Base-by-base conservation (phyloP, 2,329 filamentous ascomycete genomes). In the Cercospora citrullina region DNA sequence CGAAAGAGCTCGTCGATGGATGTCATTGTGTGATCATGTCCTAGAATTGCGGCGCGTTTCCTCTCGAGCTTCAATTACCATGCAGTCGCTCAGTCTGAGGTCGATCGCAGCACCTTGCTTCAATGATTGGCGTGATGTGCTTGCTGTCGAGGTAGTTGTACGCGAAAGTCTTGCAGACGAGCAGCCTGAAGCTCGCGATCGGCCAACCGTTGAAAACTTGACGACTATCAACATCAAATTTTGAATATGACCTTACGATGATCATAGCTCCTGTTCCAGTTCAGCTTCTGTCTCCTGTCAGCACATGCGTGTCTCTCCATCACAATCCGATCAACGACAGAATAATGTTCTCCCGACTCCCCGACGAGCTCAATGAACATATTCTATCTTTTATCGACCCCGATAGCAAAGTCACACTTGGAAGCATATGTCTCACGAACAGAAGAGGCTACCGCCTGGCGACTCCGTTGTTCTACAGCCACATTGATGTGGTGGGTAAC, bases 1-100 rank as follows among this genome's bases (percentile, higher is more conserved):
- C 87, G 88, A 80, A 89, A 89, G 16, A 89, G 83, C 55, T 89
- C 86, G 75, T 89, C 86, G 71, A 89, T 84, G 75, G 84, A 87
- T 26, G 85, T 84, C 87, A 88, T 89, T 18, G 39, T 70, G 65
- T 0, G 28, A 53, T 30, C 48, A 55, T 55, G 23, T 55, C 4
- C 14, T 9, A 9, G 23, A 3, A 26, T n/a, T n/a, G 48, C 12
- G 48, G 12, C 23, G 48, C 48, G 48, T 55, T n/a, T 55, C 12
- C 5, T 58, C 10, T 18, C 31, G 30, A 31, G 31, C 18, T 6
- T 2, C 4, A 14, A 12, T 16, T 28, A 8, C 4, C 21, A 31
- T n/a, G 18, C 26, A 58, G 2, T 42, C n/a, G 6, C 59, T 10
- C 45, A 16, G 45, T 18, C 5, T 33, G 53, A 31, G 23, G 26